Conservation (phyloP, 2,329 filamentous ascomycete genomes). For the Sarocladium kiliense region DNA sequence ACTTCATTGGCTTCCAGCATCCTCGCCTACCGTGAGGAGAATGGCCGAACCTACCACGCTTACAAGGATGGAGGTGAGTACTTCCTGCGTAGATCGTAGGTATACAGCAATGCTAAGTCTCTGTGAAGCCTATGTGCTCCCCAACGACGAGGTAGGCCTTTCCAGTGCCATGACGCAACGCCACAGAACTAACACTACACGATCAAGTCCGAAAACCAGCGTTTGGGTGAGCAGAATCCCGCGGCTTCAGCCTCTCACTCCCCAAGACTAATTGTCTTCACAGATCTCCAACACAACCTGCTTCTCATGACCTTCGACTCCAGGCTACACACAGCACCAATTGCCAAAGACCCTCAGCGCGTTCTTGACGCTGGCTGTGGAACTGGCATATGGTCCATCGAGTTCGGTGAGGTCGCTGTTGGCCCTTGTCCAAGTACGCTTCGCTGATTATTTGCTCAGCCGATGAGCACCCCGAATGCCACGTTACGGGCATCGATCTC, state of each 20-base stretch:
- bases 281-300: conserved; percentile 32
- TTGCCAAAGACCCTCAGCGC: conserved; percentile 23
- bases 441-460: conserved; percentile 10
- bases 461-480: conserved; percentile 13
- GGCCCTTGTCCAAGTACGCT: conserved; percentile 21
- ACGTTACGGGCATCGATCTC: conserved; percentile 26
- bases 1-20: conserved; percentile 25
- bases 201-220: conserved; percentile 5
- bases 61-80: conserved; percentile 23
- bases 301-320: conserved; percentile 26
- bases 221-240: neutral
- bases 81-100: neutral
- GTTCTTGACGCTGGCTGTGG: conserved; percentile 45
- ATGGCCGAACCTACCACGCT: conserved; percentile 33
- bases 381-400: conserved; percentile 54
- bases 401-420: conserved; percentile 23
- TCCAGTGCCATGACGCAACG: neutral
- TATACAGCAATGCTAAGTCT: too few relatives aligned
- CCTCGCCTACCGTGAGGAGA: conserved; percentile 28
- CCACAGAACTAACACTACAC: neutral
- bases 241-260: neutral
- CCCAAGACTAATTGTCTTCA: too few relatives aligned
- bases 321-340: conserved; percentile 17
- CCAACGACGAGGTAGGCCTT: neutral
- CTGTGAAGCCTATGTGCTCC: neutral